Conservation (phyloP, 2,329 filamentous ascomycete genomes). For the Alternaria triticina region DNA sequence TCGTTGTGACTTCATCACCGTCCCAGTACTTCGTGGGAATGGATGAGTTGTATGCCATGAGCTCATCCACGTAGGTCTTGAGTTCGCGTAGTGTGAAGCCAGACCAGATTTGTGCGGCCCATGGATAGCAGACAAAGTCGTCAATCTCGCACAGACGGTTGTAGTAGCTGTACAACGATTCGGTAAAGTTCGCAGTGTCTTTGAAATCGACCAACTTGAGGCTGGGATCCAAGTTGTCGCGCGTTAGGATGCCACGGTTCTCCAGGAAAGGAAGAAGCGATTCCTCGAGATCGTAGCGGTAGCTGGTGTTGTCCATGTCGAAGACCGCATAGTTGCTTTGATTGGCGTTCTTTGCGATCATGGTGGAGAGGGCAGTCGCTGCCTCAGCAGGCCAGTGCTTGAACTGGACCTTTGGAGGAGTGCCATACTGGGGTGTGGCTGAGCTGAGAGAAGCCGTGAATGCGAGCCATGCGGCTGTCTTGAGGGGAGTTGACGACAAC, state of each 20-base stretch:
- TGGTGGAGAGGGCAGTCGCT: slow-evolving; percentile 32
- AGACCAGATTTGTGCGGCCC: slow-evolving; percentile 38
- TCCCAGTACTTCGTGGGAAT: slow-evolving; percentile 37
- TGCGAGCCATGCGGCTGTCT: slow-evolving; percentile 30
- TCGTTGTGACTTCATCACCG: slow-evolving; percentile 27
- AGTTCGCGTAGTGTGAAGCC: slow-evolving; percentile 33
- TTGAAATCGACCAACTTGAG: slow-evolving; percentile 43
- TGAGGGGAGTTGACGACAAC: slow-evolving; percentile 11
- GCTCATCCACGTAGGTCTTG: slow-evolving; percentile 38
- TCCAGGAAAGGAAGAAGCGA: slow-evolving; percentile 39
- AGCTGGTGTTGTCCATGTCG: slow-evolving; percentile 44
- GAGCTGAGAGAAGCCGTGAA: slow-evolving; percentile 6
- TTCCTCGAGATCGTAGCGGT: slow-evolving; percentile 39
- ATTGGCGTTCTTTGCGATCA: slow-evolving; percentile 39
- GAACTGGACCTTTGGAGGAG: slow-evolving; percentile 25
- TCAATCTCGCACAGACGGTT: slow-evolving; percentile 39
- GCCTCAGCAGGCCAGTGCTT: slow-evolving; percentile 36
- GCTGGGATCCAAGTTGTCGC: slow-evolving; percentile 35
- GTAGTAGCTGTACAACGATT: slow-evolving; percentile 41
- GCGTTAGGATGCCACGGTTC: slow-evolving; percentile 40
- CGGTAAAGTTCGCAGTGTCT: slow-evolving; percentile 40
- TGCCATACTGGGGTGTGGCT: slow-evolving; percentile 22
- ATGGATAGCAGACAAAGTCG: slow-evolving; percentile 39
- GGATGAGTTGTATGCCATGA: slow-evolving; percentile 34
- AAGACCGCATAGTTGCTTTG: slow-evolving; percentile 42